Evolutionary conservation across 2,329 filamentous ascomycete species (phyloP).

Genomic region (Penicillium brasilianum): DNA sequence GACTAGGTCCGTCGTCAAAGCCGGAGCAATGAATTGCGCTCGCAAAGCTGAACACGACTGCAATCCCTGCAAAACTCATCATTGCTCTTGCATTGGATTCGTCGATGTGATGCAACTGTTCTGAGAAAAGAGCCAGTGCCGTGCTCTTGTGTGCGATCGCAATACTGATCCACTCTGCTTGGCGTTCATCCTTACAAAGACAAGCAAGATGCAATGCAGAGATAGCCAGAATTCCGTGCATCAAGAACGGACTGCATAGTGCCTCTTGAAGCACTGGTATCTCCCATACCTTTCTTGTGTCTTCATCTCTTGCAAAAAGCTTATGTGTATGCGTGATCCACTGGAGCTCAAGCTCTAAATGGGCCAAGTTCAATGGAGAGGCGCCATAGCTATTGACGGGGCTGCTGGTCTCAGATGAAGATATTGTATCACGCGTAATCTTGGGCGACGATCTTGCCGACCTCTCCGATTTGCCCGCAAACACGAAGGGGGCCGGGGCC

Average conservation of each 20-base stretch:
- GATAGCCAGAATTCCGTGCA: conserved; percentile 34
- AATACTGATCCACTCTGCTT: conserved; percentile 24
- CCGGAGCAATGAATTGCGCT: conserved; percentile 19
- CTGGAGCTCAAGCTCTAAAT: conserved; percentile 27
- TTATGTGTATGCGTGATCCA: conserved; percentile 29
- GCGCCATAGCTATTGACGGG: background rate
- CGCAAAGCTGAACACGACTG: conserved; percentile 31
- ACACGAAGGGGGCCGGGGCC: conserved; percentile 21
- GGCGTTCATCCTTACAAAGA: conserved; percentile 5
- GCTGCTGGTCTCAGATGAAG: background rate
- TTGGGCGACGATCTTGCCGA: background rate
- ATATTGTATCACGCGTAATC: background rate
- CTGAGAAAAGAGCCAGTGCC: conserved; percentile 19
- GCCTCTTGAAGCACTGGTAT: conserved; percentile 27
- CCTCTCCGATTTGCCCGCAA: conserved; percentile 12
- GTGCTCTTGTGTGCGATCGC: conserved; percentile 28
- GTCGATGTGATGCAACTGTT: conserved; percentile 19
- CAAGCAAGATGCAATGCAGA: conserved; percentile 31
- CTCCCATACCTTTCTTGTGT: conserved; percentile 29
- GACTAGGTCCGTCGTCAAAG: conserved; percentile 15
- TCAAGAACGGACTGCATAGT: conserved; percentile 27
- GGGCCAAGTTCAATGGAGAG: conserved; percentile 23
- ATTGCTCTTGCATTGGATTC: conserved; percentile 25
- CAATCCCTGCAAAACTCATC: conserved; percentile 24
- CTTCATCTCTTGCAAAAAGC: conserved; percentile 25